Base-by-base conservation (phyloP, 2,329 filamentous ascomycete species). In the Cercospora janseana region DNA sequence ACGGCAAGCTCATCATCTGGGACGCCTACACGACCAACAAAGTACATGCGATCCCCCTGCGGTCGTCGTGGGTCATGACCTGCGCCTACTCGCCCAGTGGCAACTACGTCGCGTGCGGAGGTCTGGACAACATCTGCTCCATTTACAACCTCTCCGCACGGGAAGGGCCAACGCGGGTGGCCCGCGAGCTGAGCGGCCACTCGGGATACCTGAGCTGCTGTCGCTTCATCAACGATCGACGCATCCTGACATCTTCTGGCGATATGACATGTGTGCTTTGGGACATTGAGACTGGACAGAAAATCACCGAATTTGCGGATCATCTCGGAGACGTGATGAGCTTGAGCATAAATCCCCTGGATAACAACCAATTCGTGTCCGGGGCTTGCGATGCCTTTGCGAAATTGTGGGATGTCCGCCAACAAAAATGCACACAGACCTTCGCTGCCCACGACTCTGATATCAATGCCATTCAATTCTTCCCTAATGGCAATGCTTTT, bases 211-310 rank as follows among this genome's bases (percentile, higher is more conserved):
- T 98, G 35, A 95, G 90, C 16, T 98, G 93, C 86, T 97, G 93
- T 71, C 87, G 93, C 59, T 98, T 98, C 73, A 95, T 97, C 77
- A 97, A 95, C 71, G 93, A 98, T 75, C 86, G 93, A 67, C 90
- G 89, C 68, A 97, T 98, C 66, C 83, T 98, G 59, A 98, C 93
- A 54, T 97, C 93, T 0, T 98, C 93, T 2, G 93, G 93, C 58
- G 93, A 98, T 70, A 98, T 98, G 93, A 98, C 93, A 45, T 98
- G 93, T 72, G 96, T 97, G 86, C 88, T 97, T 68, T 98, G 93
- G 93, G 93, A 98, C 76, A 92, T 98, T 59, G 93, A 98, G 75
- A 95, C 92, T 0, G 93, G 93, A 50, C 89, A 91, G 60, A 96
- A 96, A 76, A 87, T 95, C 32, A 95, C 91, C 67, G 93, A 98